Conservation (phyloP, 495 filamentous ascomycete genomes). For the Oleoguttula mirabilis region DNA sequence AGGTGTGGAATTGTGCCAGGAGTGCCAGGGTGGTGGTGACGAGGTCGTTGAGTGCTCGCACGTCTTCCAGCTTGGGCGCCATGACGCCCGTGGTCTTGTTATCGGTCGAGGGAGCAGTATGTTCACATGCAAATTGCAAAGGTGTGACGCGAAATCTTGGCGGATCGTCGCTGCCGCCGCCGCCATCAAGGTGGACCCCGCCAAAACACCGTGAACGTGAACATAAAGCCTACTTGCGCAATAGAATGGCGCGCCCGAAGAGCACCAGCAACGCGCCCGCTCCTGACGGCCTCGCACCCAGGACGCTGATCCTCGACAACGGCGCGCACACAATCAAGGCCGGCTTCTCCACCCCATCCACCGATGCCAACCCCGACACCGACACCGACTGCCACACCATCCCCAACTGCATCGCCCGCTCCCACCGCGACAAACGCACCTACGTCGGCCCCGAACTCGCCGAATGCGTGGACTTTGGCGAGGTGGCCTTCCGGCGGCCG, state of each 20-base stretch:
- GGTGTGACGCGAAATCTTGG: neutral
- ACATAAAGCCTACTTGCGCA: no score
- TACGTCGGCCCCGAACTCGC: slow-evolving; percentile 73
- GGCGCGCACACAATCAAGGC: slow-evolving; percentile 90
- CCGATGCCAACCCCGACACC: slow-evolving; percentile 16
- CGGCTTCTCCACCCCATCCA: slow-evolving; percentile 48
- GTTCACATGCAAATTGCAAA: no score
- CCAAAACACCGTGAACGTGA: no score
- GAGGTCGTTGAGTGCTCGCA: slow-evolving; percentile 22
- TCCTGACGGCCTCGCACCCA: neutral
- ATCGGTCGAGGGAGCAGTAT: no score
- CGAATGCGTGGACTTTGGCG: slow-evolving; percentile 76
- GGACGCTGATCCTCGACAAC: slow-evolving; percentile 78
- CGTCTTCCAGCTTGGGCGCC: slow-evolving; percentile 9
- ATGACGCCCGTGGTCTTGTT: no score
- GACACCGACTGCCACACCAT: slow-evolving; percentile 51
- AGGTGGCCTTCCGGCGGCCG: slow-evolving; percentile 74
- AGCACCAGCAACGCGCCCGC: neutral
- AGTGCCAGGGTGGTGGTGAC: slow-evolving; percentile 25
- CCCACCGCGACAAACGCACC: slow-evolving; percentile 55
- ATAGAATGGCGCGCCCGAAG: slow-evolving; percentile 10
- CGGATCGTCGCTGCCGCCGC: neutral
- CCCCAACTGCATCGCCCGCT: slow-evolving; percentile 78
- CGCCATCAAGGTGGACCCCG: no score
- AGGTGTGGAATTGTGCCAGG: slow-evolving; percentile 23